Evolutionary conservation across 139 green algal species (phyloP), one percentile per base, ranked within the genome.

Genomic region (Microglena sp.): DNA sequence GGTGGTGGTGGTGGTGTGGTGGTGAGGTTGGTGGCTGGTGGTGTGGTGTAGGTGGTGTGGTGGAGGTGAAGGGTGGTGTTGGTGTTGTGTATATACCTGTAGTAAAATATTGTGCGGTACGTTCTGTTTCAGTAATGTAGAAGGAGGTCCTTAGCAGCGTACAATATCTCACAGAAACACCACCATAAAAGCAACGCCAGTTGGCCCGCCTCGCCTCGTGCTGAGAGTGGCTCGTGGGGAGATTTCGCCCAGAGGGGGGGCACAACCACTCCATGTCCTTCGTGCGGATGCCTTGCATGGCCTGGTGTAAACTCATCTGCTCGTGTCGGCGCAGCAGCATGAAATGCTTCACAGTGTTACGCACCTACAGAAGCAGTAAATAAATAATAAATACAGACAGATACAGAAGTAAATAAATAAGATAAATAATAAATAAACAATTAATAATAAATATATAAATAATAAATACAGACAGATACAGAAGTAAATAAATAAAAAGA

Each of bases 81-180:
- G n/a, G n/a, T n/a, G n/a, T n/a, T n/a, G n/a, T n/a, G n/a, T n/a
- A n/a, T n/a, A n/a, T 29, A 70, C 64, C 64, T 70, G 65, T 60
- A 71, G 34, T 71, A 71, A 24, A 71, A 71, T 5, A 96, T 80
- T 74, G 71, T 89, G 84, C 4, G 81, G 69, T n/a, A n/a, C n/a
- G n/a, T 72, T 97, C 86, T 29, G 72, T 87, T 70, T 97, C 91
- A 0, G 91, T 97, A 60, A 82, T 65, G 62, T 95, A 97, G 64
- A 97, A 97, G 78, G 86, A 75, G 5, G 83, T 66, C 1, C 91
- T 67, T 50, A 97, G 67, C 53, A 97, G 79, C 32, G 91, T 87
- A 54, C 55, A 90, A 71, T 43, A 92, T 43, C 5, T 73, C 60
- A 0, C 33, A 54, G 8, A 96, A 67, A 43, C 96, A 62, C 86